Evolutionary conservation across 768 basidiomycete genomes (phyloP), one percentile per base, ranked within the genome.

Genomic region (Punctularia strigosozonata): DNA sequence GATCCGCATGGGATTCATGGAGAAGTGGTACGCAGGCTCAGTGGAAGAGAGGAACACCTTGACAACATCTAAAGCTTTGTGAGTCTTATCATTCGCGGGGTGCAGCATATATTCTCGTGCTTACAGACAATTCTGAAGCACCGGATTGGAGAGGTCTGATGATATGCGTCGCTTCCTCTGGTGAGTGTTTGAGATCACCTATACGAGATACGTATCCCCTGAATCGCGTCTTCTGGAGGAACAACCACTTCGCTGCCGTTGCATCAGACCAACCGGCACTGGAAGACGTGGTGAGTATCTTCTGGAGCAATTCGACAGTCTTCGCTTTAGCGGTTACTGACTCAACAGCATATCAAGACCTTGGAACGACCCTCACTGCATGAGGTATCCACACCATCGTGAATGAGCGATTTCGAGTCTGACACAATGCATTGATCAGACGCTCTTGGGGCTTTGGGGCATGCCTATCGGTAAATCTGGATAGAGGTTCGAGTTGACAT

Each of bases 141-240:
- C 79, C 30, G 78, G 79, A 2, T 71, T 82, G 33, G 75, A 79
- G 43, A 76, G 78, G 51, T 65, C 68, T 18, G 73, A 77, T 14
- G 75, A 75, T 28, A 78, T 79, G 77, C 80, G 78, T 46, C 66
- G 70, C 6, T 80, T 80, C 58, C 54, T 80, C 14, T 82, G 80
- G 78, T 77, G 49, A 13, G 62, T 52, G 4, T 20, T 28, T 43
- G 5, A 12, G n/a, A 7, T n/a, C n/a, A n/a, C 37, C 4, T 38
- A n/a, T n/a, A n/a, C n/a, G n/a, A 22, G 13, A 14, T 14, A 39
- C 14, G 3, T 36, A 22, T 38, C 17, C 20, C 13, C 19, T 4
- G 40, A 31, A 5, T 24, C 22, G 14, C 13, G 30, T 4, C 18
- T 40, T 31, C 40, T 25, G 31, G 14, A 78, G 79, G 79, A 66